Percentiles rank a stretch among this genome's conserved stretches.
These are phyloP conservation scores for Zalaria sp. DNA, from an alignment of 2,329 filamentous ascomycete genomes.

Conservation along the genomic window DNA sequence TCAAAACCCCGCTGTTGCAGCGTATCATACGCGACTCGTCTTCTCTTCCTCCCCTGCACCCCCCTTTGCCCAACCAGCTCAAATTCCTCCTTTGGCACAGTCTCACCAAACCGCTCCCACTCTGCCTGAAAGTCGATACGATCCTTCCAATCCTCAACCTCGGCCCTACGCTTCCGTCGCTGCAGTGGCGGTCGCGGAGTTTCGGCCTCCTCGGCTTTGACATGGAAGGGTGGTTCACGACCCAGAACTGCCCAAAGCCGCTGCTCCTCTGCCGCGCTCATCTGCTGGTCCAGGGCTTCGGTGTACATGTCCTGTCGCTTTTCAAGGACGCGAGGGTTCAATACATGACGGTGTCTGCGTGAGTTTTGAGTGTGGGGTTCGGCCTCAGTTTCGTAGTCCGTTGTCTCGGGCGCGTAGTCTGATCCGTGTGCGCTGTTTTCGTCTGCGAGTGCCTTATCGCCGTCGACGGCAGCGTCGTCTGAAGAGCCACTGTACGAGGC, in stretches of 20 bases:
- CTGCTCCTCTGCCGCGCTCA: slow-evolving; percentile 30
- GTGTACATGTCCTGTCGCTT: slow-evolving; percentile 27
- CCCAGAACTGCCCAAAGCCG: slow-evolving; percentile 30
- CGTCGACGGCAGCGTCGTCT: slow-evolving; percentile 1
- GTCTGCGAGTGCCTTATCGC: slow-evolving; percentile 3
- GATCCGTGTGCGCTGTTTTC: not conserved
- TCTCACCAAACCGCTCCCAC: slow-evolving; percentile 28
- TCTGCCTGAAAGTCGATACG: slow-evolving; percentile 30
- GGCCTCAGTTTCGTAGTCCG: not conserved
- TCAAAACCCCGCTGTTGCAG: not conserved
- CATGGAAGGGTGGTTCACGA: slow-evolving; percentile 10
- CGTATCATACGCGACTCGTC: slow-evolving; percentile 2
- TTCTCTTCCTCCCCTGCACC: slow-evolving; percentile 4
- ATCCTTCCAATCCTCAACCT: slow-evolving; percentile 29
- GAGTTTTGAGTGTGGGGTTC: not conserved
- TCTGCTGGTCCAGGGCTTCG: slow-evolving; percentile 32
- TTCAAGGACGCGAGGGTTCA: slow-evolving; percentile 6
- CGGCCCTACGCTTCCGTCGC: slow-evolving; percentile 20
- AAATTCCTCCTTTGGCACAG: slow-evolving; percentile 6
- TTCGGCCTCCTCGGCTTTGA: slow-evolving; percentile 9
- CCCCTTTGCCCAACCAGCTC: slow-evolving; percentile 7
- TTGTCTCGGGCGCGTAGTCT: not conserved
- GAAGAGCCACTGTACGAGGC: slow-evolving; percentile 6
- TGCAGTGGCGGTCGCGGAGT: slow-evolving; percentile 11
- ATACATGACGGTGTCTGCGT: not conserved